Base-by-base conservation (phyloP, 441 rosid species). In the Arabidopsis hybrid region DNA sequence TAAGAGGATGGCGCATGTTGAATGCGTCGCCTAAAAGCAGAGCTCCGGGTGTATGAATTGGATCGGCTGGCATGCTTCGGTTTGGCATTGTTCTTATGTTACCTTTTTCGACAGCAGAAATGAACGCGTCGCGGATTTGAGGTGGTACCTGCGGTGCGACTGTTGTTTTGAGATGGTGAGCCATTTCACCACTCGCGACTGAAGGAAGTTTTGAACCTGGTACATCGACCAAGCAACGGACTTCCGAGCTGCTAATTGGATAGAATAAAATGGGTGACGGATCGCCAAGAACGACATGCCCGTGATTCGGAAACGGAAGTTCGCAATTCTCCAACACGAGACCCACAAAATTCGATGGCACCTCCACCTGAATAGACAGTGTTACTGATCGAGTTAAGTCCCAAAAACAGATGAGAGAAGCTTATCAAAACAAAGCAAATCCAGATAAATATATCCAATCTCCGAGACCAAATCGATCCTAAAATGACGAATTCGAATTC, bases 1-100 rank as follows among this genome's bases (percentile, higher is more conserved):
- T 88, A 75, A 86, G 67, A 47, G 90, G 92, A 70, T 88, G 92
- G 6, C 90, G 85, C 92, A 88, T 85, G 73, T 88, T 88, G 78
- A 86, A 88, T 8, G 92, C 86, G 29, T 88, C 90, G 0, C 90
- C 92, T 73, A 84, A 29, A 36, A 88, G 74, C 47, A 88, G 78
- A 21, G 92, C 92, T 53, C 92, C 88, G 0, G 88, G 86, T 6
- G 85, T 83, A 1, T 75, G 86, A 18, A 77, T 75, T 2, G 92
- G 87, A 67, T 83, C 82, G 26, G 88, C 90, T 3, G 92, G 88
- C 92, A 86, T 88, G 79, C 88, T 84, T 63, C 89, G 64, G 78
- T 85, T 87, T 2, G 87, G 88, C 89, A 87, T 87, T 45, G 87
- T 84, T 78, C 86, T 83, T 57, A 88, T 82, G 45, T 83, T 82